Base-by-base conservation (phyloP, 352 stramenopile species). In the Phytophthora agathidicida region DNA sequence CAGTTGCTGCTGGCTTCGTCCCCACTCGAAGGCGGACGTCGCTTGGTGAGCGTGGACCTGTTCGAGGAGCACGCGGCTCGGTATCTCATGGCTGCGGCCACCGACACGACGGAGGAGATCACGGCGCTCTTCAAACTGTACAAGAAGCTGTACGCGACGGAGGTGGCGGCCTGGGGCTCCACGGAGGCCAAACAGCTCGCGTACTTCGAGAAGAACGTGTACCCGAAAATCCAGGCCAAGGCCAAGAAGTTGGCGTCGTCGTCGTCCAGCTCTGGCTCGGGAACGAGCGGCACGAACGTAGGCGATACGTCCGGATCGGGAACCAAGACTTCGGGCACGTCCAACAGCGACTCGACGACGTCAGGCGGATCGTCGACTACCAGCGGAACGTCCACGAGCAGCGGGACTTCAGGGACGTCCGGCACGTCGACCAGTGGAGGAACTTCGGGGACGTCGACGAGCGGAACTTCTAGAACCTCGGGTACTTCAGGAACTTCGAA, bases 61-160 rank as follows among this genome's bases (percentile, higher is more conserved):
- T 77, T 83, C 48, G 72, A 83, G 27, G 70, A 65, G 11, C 66
- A 80, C 48, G 59, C 65, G 23, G 75, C 71, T 51, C 76, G 76
- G 3, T 77, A 80, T 28, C 53, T 90, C 14, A 60, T 65, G 38
- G 46, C 60, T 27, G 39, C 47, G 5, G 50, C n/a, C n/a, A n/a
- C 51, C 7, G 57, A 80, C 56, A 63, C 76, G 48, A 65, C 48
- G 13, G 36, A 64, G 26, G 77, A 91, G 52, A 75, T 70, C 11
- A 52, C 72, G 33, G 49, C 80, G 26, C 54, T 91, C 7, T 91
- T 88, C 60, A 79, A 86, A 44, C 61, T 91, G 28, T 91, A 88
- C 71, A 77, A 83, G 58, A 74, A 72, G 32, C 50, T 89, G 17
- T 74, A 86, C 48, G 61, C 70, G 11, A 54, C 56, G 30, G 26